These are phyloP conservation scores for Schizophyllum amplum DNA, from an alignment of 1,284 basidiomycete genomes.

Conservation along the genomic window DNA sequence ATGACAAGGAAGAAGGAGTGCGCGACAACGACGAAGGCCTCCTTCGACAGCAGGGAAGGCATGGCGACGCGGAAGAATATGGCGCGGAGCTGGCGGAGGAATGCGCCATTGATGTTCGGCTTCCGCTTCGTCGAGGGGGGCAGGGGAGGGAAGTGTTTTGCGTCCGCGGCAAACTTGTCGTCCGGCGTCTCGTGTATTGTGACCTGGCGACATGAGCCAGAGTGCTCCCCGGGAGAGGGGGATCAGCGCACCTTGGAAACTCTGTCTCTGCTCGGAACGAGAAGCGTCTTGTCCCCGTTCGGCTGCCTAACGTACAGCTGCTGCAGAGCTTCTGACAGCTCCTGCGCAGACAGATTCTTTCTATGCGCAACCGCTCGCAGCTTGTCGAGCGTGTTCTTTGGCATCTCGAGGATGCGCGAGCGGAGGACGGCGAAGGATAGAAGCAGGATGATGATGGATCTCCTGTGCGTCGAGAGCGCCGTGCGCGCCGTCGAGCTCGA, in stretches of 20 bases:
- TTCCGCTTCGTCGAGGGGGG: constrained; percentile 30
- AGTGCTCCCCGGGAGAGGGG: background rate
- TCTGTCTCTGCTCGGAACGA: constrained; percentile 58
- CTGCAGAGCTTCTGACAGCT: constrained; percentile 42
- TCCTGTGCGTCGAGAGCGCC: background rate
- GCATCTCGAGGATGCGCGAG: background rate
- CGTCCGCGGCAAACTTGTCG: constrained; percentile 37
- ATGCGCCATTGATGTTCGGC: constrained; percentile 72
- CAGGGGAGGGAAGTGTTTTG: constrained; percentile 46
- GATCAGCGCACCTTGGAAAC: constrained; percentile 45
- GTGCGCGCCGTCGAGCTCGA: background rate
- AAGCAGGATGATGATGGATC: background rate
- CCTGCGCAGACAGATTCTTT: constrained; percentile 18
- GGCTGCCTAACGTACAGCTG: constrained; percentile 44
- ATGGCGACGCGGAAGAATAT: constrained; percentile 71
- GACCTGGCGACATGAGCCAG: constrained; percentile 23
- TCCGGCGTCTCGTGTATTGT: constrained; percentile 37
- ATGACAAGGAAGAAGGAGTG: constrained; percentile 88
- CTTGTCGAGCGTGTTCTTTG: background rate
- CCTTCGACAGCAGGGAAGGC: constrained; percentile 65
- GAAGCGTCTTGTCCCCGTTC: constrained; percentile 54
- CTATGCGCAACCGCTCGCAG: background rate
- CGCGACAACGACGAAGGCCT: constrained; percentile 67
- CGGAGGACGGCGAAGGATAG: background rate
- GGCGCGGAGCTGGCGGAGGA: constrained; percentile 72